Evolutionary conservation across 805 yeast genomes (phyloP), one percentile per base, ranked within the genome.

Genomic region (Yarrowia sp.): DNA sequence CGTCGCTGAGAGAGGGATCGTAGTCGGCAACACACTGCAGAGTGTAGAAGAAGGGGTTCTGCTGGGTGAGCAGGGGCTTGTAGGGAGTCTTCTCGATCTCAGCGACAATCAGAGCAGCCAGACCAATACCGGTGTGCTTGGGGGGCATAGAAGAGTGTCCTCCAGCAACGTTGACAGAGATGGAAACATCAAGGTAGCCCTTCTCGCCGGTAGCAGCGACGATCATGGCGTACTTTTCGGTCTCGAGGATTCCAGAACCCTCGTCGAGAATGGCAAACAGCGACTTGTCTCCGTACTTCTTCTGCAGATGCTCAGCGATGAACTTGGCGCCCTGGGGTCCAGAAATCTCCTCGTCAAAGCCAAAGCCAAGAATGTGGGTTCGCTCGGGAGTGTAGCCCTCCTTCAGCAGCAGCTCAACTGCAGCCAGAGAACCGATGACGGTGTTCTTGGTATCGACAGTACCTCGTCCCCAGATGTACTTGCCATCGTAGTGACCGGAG

Each of bases 111-210:
- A 88, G 86, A 2, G 91, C 81, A 64, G 87, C 79, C 43, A 91
- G 83, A 13, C 95, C 97, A 77, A 91, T 89, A 1, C 89, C 83
- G 6, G 96, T 90, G 74, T 91, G 95, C 56, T 85, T 88, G 1
- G 93, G 94, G 9, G 96, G 95, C n/a, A 83, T 76, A 9, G 93
- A 88, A 0, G 94, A 86, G 74, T 90, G 96, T 9, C 96, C 96
- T 44, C 96, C 96, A 14, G 86, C 85, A 20, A 90, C 86, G 30
- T 78, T 77, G 47, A 89, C 77, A 3, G 80, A 80, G 49, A 88
- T 79, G 36, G 73, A 70, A 3, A 83, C 72, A 71, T 86, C 87
- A 19, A 87, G 74, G 68, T 81, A 83, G 5, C 91, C 90, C 75
- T 86, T 87, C 73, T 88, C 90, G 19, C 85, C 86, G 14, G 87